Conservation (phyloP, 2,329 filamentous ascomycete species). For the Pyrenochaeta sp. region DNA sequence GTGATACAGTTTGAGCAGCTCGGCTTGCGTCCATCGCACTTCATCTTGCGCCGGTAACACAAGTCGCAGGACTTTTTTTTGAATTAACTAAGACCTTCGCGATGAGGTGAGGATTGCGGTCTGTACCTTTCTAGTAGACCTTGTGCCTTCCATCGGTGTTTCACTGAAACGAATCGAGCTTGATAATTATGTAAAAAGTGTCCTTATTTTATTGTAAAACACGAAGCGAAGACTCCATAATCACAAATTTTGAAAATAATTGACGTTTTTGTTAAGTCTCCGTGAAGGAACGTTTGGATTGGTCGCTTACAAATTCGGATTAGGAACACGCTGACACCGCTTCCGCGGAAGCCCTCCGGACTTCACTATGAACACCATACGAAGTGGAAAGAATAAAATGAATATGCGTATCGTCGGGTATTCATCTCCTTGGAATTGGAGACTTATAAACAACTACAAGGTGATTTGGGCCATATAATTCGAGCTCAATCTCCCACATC, state of each 20-base stretch:
- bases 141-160: conserved; percentile 12
- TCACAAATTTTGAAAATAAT: conserved; percentile 3
- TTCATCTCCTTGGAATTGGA: no score
- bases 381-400: no score
- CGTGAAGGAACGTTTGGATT: conserved; percentile 7
- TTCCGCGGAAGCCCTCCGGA: conserved; percentile 14
- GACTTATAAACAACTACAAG: no score
- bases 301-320: conserved; percentile 16
- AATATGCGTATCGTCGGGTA: no score
- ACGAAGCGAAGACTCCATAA: no score
- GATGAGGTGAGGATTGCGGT: conserved; percentile 9
- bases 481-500: no score
- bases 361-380: not conserved
- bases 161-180: conserved; percentile 8
- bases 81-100: conserved; percentile 12
- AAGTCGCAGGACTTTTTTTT: conserved; percentile 42
- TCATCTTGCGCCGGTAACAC: conserved; percentile 46
- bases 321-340: conserved; percentile 2
- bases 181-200: conserved; percentile 5
- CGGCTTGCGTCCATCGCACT: conserved; percentile 46
- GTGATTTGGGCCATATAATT: no score
- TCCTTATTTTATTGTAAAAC: conserved; percentile 8
- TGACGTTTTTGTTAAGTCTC: conserved; percentile 3
- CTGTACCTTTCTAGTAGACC: conserved; percentile 16
- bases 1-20: conserved; percentile 44